Base-by-base conservation (phyloP, 495 filamentous ascomycete genomes). In the Trichoderma virens region DNA sequence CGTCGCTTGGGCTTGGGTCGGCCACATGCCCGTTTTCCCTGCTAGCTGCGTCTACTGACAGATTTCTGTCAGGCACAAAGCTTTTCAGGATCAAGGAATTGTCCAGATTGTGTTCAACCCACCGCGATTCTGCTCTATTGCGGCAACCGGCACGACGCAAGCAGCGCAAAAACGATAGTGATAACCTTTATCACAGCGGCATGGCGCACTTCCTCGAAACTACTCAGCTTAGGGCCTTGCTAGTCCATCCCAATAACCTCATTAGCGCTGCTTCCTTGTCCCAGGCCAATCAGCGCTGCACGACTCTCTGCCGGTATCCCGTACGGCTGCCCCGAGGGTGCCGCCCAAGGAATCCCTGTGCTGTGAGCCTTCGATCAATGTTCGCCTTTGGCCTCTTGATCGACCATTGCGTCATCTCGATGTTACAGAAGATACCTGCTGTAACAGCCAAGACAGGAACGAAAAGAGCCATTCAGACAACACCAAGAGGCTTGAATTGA, bases 371-470 rank as follows among this genome's bases (percentile, higher is more conserved):
- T 56, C 43, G 23, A 18, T 11, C 7, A 30, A 25, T 9, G 23
- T 56, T 27, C 30, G 51, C 25, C 51, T 56, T 56, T 30, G 51
- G 51, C 51, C 51, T 56, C 23, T 56, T n/a, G 51, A 56, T 56
- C 51, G 25, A 9, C 51, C 13, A 56, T 56, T 56, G 51, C 51
- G 51, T 56, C 51, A 56, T 56, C 5, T 5, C 25, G 51, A 20
- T 30, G 7, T 16, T 1, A 14, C 47, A 56, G 13, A 13, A 20
- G 18, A 47, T 47, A n/a, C n/a, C n/a, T n/a, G n/a, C n/a, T n/a
- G n/a, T n/a, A 47, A 28, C 51, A 18, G 23, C 13, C 20, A n/a
- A 28, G 51, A 56, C 11, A 28, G 27, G 11, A 18, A 30, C 23
- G 18, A 30, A 56, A 13, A n/a, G 51, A 28, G 25, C 51, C 23